Conservation (phyloP, 2,329 filamentous ascomycete genomes). For the Sporothrix curviconia region DNA sequence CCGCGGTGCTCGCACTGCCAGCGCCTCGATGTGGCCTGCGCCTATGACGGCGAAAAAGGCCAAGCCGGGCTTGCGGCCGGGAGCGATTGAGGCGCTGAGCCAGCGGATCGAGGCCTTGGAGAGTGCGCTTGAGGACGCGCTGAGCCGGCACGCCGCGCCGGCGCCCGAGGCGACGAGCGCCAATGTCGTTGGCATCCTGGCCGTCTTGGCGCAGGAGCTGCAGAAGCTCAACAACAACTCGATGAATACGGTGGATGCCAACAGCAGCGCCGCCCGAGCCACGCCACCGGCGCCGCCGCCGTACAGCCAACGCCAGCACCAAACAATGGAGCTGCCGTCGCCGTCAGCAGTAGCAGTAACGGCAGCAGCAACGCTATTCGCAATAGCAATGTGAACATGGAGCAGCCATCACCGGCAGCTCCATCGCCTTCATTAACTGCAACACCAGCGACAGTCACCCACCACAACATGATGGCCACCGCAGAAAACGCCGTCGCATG, state of each 20-base stretch:
- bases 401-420: too few species aligned
- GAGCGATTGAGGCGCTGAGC: constrained; percentile 19
- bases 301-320: neutral
- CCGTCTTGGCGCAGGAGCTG: constrained; percentile 14
- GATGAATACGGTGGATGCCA: too few species aligned
- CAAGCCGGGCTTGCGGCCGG: constrained; percentile 20
- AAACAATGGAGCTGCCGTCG: neutral
- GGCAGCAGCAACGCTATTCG: neutral
- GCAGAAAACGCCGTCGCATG: constrained; percentile 12
- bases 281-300: too few species aligned
- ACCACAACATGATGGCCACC: neutral
- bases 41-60: constrained; percentile 13
- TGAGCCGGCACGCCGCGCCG: neutral
- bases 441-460: neutral
- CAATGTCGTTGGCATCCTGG: constrained; percentile 8
- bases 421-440: too few species aligned
- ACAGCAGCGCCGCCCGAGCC: too few species aligned
- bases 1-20: constrained; percentile 17
- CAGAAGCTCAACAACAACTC: constrained; percentile 8
- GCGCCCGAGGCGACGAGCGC: neutral
- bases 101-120: constrained; percentile 18
- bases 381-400: too few species aligned
- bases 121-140: neutral
- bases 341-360: too few species aligned
- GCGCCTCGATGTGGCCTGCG: constrained; percentile 13